A percentile compares a stretch with the other conserved stretches of the same genome.
phyloP scores from a whole-genome alignment of 2,329 filamentous ascomycete species.

The Penicillium digitatum region DNA sequence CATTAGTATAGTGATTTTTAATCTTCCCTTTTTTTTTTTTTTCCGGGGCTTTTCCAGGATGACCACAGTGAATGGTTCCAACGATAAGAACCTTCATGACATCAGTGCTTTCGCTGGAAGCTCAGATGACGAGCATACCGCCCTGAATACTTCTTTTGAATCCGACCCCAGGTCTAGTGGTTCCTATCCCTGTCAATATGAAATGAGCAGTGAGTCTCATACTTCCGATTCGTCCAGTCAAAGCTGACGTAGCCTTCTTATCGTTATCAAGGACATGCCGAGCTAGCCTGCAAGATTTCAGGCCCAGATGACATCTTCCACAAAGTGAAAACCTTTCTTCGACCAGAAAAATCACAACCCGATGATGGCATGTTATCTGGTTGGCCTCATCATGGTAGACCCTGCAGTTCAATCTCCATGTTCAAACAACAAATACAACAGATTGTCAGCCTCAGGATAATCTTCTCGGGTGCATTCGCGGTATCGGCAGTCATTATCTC shows the following conservation, averaged over 20 bases:
- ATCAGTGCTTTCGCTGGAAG: conserved; percentile 1
- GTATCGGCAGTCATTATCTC: not conserved
- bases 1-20: not conserved
- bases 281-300: not conserved
- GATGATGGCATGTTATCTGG: not conserved
- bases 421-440: not conserved
- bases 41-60: not conserved
- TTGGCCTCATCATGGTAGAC: not conserved
- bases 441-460: not conserved
- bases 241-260: not conserved
- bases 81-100: conserved; percentile 1
- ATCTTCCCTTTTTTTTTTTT: not conserved
- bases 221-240: not conserved
- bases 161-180: not conserved
- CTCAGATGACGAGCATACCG: not conserved
- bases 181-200: conserved; percentile 1
- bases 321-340: conserved; percentile 1
- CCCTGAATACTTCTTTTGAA: not conserved
- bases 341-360: not conserved
- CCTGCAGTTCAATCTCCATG: not conserved
- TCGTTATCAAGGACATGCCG: not conserved
- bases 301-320: not conserved
- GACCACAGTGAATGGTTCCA: conserved; percentile 5
- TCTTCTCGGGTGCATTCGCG: conserved; percentile 1
- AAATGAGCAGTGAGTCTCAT: not conserved